Percentiles rank a stretch among this genome's conserved stretches.
Evolutionary conservation across 345 rosid species (phyloP).

Genomic region (Populus euphratica): DNA sequence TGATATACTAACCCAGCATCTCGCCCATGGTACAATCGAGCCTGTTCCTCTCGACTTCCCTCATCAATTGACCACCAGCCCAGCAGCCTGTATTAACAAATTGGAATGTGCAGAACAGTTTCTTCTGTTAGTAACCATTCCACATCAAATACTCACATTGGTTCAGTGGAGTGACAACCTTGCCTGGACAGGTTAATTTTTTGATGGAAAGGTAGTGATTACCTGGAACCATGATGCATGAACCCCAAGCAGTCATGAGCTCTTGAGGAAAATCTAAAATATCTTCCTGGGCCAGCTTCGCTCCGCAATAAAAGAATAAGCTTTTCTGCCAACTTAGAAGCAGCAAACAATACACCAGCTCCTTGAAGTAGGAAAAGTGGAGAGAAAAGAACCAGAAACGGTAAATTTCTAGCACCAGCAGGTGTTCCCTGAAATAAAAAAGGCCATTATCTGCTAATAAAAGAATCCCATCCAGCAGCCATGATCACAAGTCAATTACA

Average conservation of each 20-base stretch:
- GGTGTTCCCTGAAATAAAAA: constrained; percentile 83
- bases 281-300: constrained; percentile 69
- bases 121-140: not conserved
- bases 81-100: constrained; percentile 53
- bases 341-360: constrained; percentile 76
- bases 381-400: constrained; percentile 74
- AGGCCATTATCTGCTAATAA: constrained; percentile 18
- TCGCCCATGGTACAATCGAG: constrained; percentile 63
- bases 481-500: constrained; percentile 8
- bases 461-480: constrained; percentile 18
- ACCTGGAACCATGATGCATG: constrained; percentile 98
- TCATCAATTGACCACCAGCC: constrained; percentile 99
- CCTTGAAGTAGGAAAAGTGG: constrained; percentile 90
- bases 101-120: constrained; percentile 13
- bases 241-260: constrained; percentile 82
- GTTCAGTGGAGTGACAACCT: not conserved
- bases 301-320: constrained; percentile 58
- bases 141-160: not conserved
- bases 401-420: constrained; percentile 63
- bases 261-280: constrained; percentile 64
- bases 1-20: constrained; percentile 59
- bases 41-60: constrained; percentile 91
- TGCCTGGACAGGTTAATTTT: not conserved
- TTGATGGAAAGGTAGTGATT: constrained; percentile 14
- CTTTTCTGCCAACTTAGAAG: constrained; percentile 72